Percentiles rank a stretch among this genome's conserved stretches.
phyloP scores from a whole-genome alignment of 1,284 basidiomycete genomes.

The Wallemia mellicola region DNA sequence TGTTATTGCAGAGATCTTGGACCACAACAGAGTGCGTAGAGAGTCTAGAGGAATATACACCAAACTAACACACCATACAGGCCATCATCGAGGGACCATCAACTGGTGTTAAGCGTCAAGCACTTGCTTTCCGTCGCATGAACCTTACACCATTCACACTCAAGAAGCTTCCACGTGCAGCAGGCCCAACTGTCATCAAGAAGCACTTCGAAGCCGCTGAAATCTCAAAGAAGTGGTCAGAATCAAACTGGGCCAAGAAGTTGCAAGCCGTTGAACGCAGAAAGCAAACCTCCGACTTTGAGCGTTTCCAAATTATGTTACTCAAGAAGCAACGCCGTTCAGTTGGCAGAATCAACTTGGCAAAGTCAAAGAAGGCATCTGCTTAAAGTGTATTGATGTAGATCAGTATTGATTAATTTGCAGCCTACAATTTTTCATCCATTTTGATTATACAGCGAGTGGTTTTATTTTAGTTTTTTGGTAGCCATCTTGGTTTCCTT shows the following conservation, averaged over 20 bases:
- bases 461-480: no score
- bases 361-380: not conserved
- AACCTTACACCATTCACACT: conserved; percentile 67
- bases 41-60: no score
- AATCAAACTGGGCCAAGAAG: conserved; percentile 69
- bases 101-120: conserved; percentile 68
- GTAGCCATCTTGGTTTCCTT: no score
- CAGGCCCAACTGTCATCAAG: conserved; percentile 50
- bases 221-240: conserved; percentile 32
- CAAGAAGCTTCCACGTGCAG: conserved; percentile 57
- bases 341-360: not conserved
- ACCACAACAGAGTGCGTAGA: conserved; percentile 98
- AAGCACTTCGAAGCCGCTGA: conserved; percentile 63
- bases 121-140: conserved; percentile 71
- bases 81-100: conserved; percentile 84
- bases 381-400: not conserved
- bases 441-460: not conserved
- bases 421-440: not conserved
- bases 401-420: not conserved
- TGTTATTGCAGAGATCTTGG: conserved; percentile 87
- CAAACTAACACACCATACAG: no score
- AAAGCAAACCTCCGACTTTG: conserved; percentile 62
- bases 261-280: conserved; percentile 45
- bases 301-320: conserved; percentile 42
- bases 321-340: conserved; percentile 37